Evolutionary conservation across 116 monocot genomes (phyloP), one percentile per base, ranked within the genome.

Genomic region (Zostera marina): DNA sequence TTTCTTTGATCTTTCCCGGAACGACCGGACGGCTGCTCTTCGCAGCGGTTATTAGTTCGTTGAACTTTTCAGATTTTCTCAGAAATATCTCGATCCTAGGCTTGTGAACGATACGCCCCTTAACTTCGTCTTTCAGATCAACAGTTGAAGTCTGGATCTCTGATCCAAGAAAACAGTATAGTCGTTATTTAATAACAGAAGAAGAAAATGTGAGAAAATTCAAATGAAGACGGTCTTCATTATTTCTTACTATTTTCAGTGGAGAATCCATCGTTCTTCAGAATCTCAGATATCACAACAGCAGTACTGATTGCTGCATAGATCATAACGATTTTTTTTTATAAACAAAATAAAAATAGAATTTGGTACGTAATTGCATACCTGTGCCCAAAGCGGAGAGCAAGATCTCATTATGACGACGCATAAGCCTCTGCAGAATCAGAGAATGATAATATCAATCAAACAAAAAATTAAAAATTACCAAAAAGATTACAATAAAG

Each of bases 341-440:
- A 22, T 55, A 20, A 6, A 25, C 26, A 54, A 26, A 23, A 22
- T 13, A 8, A 24, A 24, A 11, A 13, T 49, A 49, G 7, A 5
- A 32, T 2, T 32, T 32, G 32, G 2, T n/a, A n/a, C n/a, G n/a
- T 43, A 44, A 20, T 21, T 9, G 16, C 59, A 42, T 59, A 59
- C 59, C 81, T 81, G 84, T 89, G 40, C 89, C 84, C 21, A 89
- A 75, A 44, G 84, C 84, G 8, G 89, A 84, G 21, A 89, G 84
- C 58, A 78, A 80, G 9, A 89, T 76, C 62, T 89, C 88, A 20
- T 83, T 66, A 60, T 83, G 74, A 51, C 74, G 84, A 69, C 74
- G 74, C 79, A 84, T 84, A 84, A 84, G 67, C 72, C 79, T 75
- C 84, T 90, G 89, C 70, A 61, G 14, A 61, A 43, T 43, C 22